Evolutionary conservation across 2,329 filamentous ascomycete species (phyloP).

Genomic region (Aspergillaceae sp.): DNA sequence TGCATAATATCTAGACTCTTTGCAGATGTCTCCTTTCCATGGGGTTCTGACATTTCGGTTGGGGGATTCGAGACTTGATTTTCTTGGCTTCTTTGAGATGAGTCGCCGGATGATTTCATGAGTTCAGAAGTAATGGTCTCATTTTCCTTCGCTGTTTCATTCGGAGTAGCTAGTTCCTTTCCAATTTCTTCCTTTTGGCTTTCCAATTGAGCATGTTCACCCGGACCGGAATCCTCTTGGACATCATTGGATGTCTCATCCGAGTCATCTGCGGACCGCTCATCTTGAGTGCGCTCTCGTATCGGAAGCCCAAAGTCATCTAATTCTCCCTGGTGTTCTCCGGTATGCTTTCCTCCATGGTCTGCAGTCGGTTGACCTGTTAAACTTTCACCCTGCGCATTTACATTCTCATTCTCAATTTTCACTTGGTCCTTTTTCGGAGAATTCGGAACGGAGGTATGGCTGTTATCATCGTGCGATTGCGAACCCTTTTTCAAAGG

Average conservation of each 20-base stretch:
- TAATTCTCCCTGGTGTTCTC: slow-evolving; percentile 12
- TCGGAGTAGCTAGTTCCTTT: not conserved
- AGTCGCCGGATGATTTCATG: not conserved
- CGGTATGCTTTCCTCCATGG: slow-evolving; percentile 2
- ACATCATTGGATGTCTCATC: slow-evolving; percentile 15
- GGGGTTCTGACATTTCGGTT: not conserved
- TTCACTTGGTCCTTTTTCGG: slow-evolving; percentile 1
- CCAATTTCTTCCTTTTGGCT: not conserved
- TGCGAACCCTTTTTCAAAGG: not conserved
- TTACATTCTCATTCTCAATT: slow-evolving; percentile 10
- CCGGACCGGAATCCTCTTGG: slow-evolving; percentile 3
- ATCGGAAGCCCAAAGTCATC: slow-evolving; percentile 36
- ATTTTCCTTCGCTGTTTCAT: not conserved
- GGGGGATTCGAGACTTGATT: not conserved
- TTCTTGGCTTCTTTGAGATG: not conserved
- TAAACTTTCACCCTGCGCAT: slow-evolving; percentile 1
- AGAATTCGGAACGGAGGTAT: not conserved
- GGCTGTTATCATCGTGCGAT: not conserved
- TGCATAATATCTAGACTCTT: slow-evolving; percentile 1
- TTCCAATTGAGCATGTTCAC: not conserved
- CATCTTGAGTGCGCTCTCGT: slow-evolving; percentile 15
- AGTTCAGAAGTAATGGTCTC: not conserved
- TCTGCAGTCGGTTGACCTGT: slow-evolving; percentile 1
- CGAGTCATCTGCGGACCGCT: slow-evolving; percentile 8
- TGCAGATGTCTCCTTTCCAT: not conserved